Conservation (phyloP, 2,329 filamentous ascomycete species). For the Aspergillus fumigatiaffinis region DNA sequence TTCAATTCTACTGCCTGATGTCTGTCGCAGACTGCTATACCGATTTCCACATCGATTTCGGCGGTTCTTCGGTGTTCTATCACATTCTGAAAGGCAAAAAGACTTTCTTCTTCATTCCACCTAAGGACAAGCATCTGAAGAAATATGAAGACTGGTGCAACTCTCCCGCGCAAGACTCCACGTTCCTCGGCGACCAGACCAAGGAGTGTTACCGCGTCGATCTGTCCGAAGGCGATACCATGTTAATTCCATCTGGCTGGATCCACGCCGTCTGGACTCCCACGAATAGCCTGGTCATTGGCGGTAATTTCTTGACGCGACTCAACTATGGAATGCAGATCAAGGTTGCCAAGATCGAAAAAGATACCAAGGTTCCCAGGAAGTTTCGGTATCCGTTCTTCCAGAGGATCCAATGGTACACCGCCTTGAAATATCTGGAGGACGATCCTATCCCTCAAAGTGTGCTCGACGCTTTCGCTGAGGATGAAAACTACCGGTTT, state of each 20-base stretch:
- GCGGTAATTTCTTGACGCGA: slow-evolving; percentile 65
- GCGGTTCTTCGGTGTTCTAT: slow-evolving; percentile 67
- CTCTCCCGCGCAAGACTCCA: slow-evolving; percentile 62
- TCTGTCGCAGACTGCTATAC: slow-evolving; percentile 68
- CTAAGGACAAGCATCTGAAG: slow-evolving; percentile 64
- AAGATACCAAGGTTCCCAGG: slow-evolving; percentile 60
- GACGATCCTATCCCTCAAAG: slow-evolving; percentile 59
- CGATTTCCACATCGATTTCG: slow-evolving; percentile 70
- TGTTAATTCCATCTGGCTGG: slow-evolving; percentile 68
- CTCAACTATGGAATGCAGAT: slow-evolving; percentile 66
- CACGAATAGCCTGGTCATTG: slow-evolving; percentile 65
- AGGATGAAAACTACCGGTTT: slow-evolving; percentile 52
- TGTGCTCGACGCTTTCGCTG: slow-evolving; percentile 53
- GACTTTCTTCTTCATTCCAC: slow-evolving; percentile 68
- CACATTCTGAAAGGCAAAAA: slow-evolving; percentile 66
- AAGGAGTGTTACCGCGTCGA: slow-evolving; percentile 66
- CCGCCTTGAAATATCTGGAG: slow-evolving; percentile 60
- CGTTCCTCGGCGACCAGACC: slow-evolving; percentile 60
- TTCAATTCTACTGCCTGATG: slow-evolving; percentile 68
- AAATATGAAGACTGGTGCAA: slow-evolving; percentile 70
- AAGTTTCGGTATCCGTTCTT: slow-evolving; percentile 67
- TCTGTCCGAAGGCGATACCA: slow-evolving; percentile 63
- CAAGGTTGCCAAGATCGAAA: slow-evolving; percentile 62
- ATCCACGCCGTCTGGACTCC: slow-evolving; percentile 70
- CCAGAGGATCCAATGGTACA: slow-evolving; percentile 67